Evolutionary conservation across 345 rosid species (phyloP), one percentile per base, ranked within the genome.

Genomic region (Gossypium herbaceum): DNA sequence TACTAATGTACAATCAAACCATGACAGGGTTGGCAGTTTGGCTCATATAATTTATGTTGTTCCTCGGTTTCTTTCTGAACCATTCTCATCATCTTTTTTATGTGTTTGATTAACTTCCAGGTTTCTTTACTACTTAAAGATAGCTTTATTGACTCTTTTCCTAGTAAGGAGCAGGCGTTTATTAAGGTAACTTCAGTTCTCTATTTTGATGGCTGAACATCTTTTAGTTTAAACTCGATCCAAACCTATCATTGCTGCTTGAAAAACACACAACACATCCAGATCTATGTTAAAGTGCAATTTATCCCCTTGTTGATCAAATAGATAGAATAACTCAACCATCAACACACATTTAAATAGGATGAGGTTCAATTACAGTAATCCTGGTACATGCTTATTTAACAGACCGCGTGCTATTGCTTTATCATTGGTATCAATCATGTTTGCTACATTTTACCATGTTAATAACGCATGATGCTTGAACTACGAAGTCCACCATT

Each of bases 121-220:
- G 99, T 93, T 73, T 95, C 94, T 51, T 79, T 95, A 82, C 96
- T 95, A 72, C 89, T 95, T 65, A 95, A 93, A 76, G 98, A 95
- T 83, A 95, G 97, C 81, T 93, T 86, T 80, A 82, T 95, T 43
- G 99, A 91, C 79, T 95, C 99, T 29, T 95, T 95, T 82, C 88
- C 93, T 57, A 73, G 75, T 66, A 86, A 85, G 83, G 99, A 95
- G 76, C 80, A 87, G 76, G 82, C 94, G 43, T 95, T 95, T 73
- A 50, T 95, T 77, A 90, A 88, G 99, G 99, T 92, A 82, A 78
- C 57, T 58, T 45, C 3, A 41, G 20, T 41, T 65, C 25, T 22
- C 10, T 66, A 9, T 19, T 58, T 57, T 54, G 48, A 57, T 16
- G 56, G 43, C n/a, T 22, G 54, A 34, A 15, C 19, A 19, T 47